These are phyloP conservation scores for Podospora pseudopauciseta DNA, from an alignment of 495 filamentous ascomycete species.

Conservation along the genomic window DNA sequence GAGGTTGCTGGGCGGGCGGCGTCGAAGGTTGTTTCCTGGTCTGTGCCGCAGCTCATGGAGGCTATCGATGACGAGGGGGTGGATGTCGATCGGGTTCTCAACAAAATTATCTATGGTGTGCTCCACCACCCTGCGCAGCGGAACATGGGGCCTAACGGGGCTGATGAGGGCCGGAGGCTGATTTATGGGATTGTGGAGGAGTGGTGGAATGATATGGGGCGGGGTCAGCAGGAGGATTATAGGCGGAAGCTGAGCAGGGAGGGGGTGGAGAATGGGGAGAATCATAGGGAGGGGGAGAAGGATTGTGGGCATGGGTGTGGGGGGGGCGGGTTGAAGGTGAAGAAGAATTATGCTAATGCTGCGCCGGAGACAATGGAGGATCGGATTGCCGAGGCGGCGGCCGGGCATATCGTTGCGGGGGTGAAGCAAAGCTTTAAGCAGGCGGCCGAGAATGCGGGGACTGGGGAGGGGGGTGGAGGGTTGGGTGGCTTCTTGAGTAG, in stretches of 20 bases:
- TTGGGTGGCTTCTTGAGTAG: constrained; percentile 42
- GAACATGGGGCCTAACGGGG: constrained; percentile 66
- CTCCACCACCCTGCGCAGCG: constrained; percentile 84
- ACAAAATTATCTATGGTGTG: constrained; percentile 72
- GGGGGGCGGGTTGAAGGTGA: constrained; percentile 52
- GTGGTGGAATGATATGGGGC: constrained; percentile 71
- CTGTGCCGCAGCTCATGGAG: constrained; percentile 78
- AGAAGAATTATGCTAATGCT: constrained; percentile 40
- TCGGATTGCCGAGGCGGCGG: constrained; percentile 43
- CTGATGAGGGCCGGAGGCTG: constrained; percentile 62
- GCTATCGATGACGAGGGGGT: constrained; percentile 74
- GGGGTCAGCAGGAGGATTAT: constrained; percentile 58
- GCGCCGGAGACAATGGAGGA: constrained; percentile 40
- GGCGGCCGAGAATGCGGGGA: constrained; percentile 24
- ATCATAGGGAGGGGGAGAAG: constrained; percentile 80
- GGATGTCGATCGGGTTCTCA: constrained; percentile 63
- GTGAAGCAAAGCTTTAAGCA: constrained; percentile 42
- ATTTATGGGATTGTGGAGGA: constrained; percentile 76
- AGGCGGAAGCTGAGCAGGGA: constrained; percentile 69
- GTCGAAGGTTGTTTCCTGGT: constrained; percentile 71
- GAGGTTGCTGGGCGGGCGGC: constrained; percentile 82
- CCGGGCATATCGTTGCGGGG: constrained; percentile 45
- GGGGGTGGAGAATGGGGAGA: constrained; percentile 68
- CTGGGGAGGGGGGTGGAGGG: constrained; percentile 32
- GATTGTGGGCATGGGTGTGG: constrained; percentile 85